phyloP scores from a whole-genome alignment of 2,329 filamentous ascomycete genomes.

The Leptodontidium sp. region DNA sequence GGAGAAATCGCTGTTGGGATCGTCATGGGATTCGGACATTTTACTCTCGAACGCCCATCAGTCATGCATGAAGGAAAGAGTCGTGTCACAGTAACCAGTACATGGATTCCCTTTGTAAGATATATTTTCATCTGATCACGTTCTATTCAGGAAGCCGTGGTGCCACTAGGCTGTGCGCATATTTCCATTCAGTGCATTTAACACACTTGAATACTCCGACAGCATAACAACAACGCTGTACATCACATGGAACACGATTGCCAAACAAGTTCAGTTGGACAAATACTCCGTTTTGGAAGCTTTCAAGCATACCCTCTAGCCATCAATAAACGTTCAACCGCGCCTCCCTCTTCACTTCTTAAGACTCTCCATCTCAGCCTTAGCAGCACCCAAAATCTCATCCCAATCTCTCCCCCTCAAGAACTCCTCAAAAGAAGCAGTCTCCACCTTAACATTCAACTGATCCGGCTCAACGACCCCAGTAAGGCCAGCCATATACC shows the following conservation, averaged over 20 bases:
- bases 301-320: not conserved
- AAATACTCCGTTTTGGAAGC: not conserved
- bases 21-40: too few species aligned
- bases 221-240: not conserved
- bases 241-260: not conserved
- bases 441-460: slow-evolving; percentile 48
- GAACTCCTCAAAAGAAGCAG: slow-evolving; percentile 46
- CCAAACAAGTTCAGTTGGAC: not conserved
- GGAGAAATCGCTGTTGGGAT: too few species aligned
- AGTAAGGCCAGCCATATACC: slow-evolving; percentile 52
- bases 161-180: not conserved
- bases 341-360: not conserved
- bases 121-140: too few species aligned
- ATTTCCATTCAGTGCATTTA: not conserved
- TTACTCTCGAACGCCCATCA: too few species aligned
- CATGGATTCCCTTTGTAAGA: too few species aligned
- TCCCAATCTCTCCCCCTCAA: slow-evolving; percentile 31
- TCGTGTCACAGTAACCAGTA: too few species aligned
- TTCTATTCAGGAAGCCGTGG: too few species aligned
- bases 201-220: not conserved
- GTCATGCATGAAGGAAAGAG: too few species aligned
- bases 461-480: slow-evolving; percentile 50
- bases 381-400: slow-evolving; percentile 12
- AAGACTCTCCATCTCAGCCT: not conserved
- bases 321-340: not conserved